Base-by-base conservation (phyloP, 2,329 filamentous ascomycete species). In the Paracoccidioides brasiliensis region DNA sequence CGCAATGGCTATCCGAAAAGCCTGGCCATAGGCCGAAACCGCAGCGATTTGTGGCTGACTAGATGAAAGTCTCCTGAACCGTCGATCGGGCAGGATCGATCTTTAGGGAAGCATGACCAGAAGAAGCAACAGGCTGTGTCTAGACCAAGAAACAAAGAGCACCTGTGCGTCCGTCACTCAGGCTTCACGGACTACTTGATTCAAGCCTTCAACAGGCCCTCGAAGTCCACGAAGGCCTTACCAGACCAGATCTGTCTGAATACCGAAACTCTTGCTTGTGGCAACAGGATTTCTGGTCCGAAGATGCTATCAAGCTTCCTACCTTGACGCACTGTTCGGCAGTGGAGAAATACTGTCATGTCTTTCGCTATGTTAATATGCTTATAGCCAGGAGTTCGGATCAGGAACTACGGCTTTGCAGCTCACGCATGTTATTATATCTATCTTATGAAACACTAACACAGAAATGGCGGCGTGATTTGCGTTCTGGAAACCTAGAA, bases 341-440 rank as follows among this genome's bases (percentile, higher is more conserved):
- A 5, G 41, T 44, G 52, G 22, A 53, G 52, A 53, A 41, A 30
- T 53, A 44, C 33, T 53, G 30, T 53, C 41, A 53, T 12, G 9
- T 53, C 52, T 53, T 53, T 53, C 30, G 22, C 52, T 53, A 53
- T 53, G 12, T 42, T 45, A 44, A 45, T 53, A 53, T 30, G 33
- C 41, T 53, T 12, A 7, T 53, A 43, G 44, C 4, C 41, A 4
- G 41, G 22, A 45, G 38, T 33, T 53, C 41, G 44, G 52, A 53
- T 22, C 38, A 53, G 15, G 44, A 53, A 53, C 38, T 53, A 12
- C 41, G 12, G 37, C 52, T 53, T 6, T 14, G 41, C 30, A 53
- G 44, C 52, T 53, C 30, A 45, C 15, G 44, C 30, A 7, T 14
- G 10, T 22, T 53, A 44, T 53, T 53, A 53, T 53, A 53, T 53